Evolutionary conservation across 495 filamentous ascomycete species (phyloP).

Genomic region (Aspergillus carlsbadensis): DNA sequence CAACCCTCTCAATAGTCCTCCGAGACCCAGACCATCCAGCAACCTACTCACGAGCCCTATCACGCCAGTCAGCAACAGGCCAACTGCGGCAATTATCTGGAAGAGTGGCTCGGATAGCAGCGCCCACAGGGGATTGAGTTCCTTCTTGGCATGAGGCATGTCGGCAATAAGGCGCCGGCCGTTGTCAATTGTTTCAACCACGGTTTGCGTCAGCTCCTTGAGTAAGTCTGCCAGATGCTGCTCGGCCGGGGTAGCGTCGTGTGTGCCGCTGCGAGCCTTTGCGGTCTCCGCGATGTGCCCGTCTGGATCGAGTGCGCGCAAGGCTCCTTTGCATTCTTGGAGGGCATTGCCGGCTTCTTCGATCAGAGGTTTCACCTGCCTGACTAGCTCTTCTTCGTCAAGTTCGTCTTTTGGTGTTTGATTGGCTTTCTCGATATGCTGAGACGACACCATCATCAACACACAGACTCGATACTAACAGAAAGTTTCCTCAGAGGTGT

Average conservation of each 20-base stretch:
- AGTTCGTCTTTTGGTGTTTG: constrained; percentile 75
- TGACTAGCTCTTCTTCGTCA: constrained; percentile 79
- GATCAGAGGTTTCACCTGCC: constrained; percentile 75
- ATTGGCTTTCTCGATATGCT: constrained; percentile 76
- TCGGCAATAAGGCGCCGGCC: constrained; percentile 77
- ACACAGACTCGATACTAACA: no score
- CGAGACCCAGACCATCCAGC: constrained; percentile 71
- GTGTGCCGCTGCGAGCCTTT: constrained; percentile 67
- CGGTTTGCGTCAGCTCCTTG: constrained; percentile 62
- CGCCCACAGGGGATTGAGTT: constrained; percentile 79
- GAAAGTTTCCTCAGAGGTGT: background rate
- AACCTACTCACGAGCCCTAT: constrained; percentile 71
- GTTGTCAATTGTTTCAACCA: constrained; percentile 69
- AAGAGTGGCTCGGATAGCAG: constrained; percentile 76
- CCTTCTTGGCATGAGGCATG: constrained; percentile 85
- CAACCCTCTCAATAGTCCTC: constrained; percentile 70
- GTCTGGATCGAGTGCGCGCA: constrained; percentile 82
- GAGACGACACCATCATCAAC: no score
- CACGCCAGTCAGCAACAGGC: constrained; percentile 73
- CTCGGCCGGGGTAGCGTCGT: constrained; percentile 76
- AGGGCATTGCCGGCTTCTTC: constrained; percentile 76
- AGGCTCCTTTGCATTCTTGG: constrained; percentile 75
- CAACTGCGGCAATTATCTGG: constrained; percentile 86
- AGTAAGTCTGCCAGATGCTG: constrained; percentile 73
- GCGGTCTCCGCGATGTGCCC: constrained; percentile 75